phyloP scores from a whole-genome alignment of 2,329 filamentous ascomycete species.

The Juglanconis oblonga region DNA sequence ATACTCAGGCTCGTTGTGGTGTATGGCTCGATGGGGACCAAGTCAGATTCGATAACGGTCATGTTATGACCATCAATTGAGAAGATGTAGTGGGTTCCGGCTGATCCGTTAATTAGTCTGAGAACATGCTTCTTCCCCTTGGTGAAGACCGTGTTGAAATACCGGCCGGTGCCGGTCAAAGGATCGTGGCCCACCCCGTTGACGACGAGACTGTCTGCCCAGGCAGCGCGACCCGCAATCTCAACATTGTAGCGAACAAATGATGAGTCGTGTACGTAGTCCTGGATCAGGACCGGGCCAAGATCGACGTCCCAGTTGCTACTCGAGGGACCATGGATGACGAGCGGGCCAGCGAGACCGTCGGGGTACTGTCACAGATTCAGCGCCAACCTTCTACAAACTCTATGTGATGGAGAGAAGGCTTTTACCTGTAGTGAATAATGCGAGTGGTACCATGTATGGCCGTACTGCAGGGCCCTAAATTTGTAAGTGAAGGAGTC shows the following conservation, averaged over 20 bases:
- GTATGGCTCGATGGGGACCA: conserved; percentile 41
- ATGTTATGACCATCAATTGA: conserved; percentile 46
- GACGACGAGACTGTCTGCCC: conserved; percentile 31
- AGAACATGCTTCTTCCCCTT: conserved; percentile 39
- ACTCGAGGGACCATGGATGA: conserved; percentile 44
- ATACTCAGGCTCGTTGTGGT: conserved; percentile 23
- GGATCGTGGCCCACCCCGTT: conserved; percentile 31
- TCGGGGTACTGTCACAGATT: conserved; percentile 31
- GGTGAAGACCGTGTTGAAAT: conserved; percentile 21
- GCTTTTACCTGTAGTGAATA: conserved; percentile 34
- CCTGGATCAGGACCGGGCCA: conserved; percentile 43
- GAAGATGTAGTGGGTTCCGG: conserved; percentile 34
- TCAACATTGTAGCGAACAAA: conserved; percentile 21
- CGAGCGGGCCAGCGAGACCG: conserved; percentile 45
- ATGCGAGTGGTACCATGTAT: conserved; percentile 37
- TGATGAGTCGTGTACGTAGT: conserved; percentile 40
- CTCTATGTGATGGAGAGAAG: conserved; percentile 17
- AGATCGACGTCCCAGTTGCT: conserved; percentile 47
- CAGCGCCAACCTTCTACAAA: conserved; percentile 22
- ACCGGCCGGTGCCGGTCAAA: conserved; percentile 16
- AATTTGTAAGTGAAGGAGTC: conserved; percentile 34
- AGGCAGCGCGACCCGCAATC: conserved; percentile 12
- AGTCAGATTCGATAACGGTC: conserved; percentile 44
- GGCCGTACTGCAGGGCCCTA: conserved; percentile 34
- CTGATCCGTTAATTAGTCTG: conserved; percentile 41